These are phyloP conservation scores for Mycena belliarum DNA, from an alignment of 768 basidiomycete species.

Conservation along the genomic window DNA sequence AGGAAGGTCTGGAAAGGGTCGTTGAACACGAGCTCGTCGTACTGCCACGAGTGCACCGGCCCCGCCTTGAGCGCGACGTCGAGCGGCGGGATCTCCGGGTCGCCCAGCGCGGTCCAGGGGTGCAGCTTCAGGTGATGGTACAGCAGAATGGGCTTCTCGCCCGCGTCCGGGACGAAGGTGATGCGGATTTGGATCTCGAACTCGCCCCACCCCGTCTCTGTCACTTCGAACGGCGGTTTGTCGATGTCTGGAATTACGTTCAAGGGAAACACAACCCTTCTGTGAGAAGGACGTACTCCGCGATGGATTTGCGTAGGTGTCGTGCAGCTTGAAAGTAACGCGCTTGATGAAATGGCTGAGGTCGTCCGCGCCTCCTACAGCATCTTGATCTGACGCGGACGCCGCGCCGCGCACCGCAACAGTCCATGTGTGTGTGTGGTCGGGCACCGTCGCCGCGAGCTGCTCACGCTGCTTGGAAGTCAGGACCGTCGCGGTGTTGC, in stretches of 20 bases:
- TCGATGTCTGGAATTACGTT: slow-evolving; percentile 86
- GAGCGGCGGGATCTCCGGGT: slow-evolving; percentile 67
- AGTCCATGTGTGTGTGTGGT: slow-evolving; percentile 96
- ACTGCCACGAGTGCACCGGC: slow-evolving; percentile 96
- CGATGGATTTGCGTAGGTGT: slow-evolving; percentile 89
- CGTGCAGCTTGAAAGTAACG: slow-evolving; percentile 96
- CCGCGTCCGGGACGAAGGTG: slow-evolving; percentile 84
- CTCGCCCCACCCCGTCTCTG: slow-evolving; percentile 99
- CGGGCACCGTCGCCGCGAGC: slow-evolving; percentile 52
- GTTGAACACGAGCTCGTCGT: slow-evolving; percentile 96
- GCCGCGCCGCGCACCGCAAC: slow-evolving; percentile 91
- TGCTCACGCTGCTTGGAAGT: slow-evolving; percentile 68
- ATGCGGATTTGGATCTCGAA: slow-evolving; percentile 95
- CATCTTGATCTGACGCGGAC: slow-evolving; percentile 67
- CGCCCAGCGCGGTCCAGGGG: slow-evolving; percentile 71
- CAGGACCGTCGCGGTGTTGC: slow-evolving; percentile 85
- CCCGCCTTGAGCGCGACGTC: slow-evolving; percentile 67
- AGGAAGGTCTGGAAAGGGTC: slow-evolving; percentile 91
- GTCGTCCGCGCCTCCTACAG: slow-evolving; percentile 90
- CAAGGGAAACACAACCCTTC: too few relatives aligned
- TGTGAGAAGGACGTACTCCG: slow-evolving; percentile 77
- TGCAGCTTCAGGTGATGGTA: slow-evolving; percentile 96
- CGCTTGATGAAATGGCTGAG: slow-evolving; percentile 90
- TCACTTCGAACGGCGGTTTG: slow-evolving; percentile 90
- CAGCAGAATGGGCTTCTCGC: slow-evolving; percentile 84